Evolutionary conservation across 805 yeast genomes (phyloP).

Genomic region (Helenozyma baotianmanensis): DNA sequence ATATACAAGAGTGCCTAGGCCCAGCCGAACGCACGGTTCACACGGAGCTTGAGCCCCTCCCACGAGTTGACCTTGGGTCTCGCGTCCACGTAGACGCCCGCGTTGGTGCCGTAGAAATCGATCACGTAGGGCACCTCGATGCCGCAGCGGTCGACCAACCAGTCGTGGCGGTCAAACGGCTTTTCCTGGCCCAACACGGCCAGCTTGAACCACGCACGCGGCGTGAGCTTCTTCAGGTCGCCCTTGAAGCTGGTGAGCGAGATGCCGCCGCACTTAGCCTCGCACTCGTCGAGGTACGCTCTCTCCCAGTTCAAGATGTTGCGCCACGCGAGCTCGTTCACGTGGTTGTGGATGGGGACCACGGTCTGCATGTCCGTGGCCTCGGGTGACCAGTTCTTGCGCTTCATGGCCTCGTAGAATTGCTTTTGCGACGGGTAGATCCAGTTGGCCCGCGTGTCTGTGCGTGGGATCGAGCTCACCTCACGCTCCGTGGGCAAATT

Average conservation of each 20-base stretch:
- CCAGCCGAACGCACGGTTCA: conserved; percentile 55
- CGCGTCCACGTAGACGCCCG: conserved; percentile 77
- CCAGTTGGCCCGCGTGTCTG: conserved; percentile 67
- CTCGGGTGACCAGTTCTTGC: conserved; percentile 84
- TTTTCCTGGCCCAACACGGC: conserved; percentile 62
- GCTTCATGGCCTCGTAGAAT: conserved; percentile 88
- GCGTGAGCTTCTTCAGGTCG: conserved; percentile 79
- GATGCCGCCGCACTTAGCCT: conserved; percentile 69
- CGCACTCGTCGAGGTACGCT: conserved; percentile 45
- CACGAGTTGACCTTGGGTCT: conserved; percentile 81
- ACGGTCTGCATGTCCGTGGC: conserved; percentile 82
- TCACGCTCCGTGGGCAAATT: conserved; percentile 68
- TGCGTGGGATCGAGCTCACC: conserved; percentile 77
- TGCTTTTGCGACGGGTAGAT: conserved; percentile 93
- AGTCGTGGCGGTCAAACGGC: conserved; percentile 96
- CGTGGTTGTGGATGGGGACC: conserved; percentile 91
- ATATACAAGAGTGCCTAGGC: conserved; percentile 1
- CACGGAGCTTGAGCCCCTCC: conserved; percentile 76
- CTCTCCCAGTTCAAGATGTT: conserved; percentile 82
- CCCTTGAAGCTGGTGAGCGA: conserved; percentile 84
- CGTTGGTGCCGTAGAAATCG: conserved; percentile 65
- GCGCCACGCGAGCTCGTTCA: conserved; percentile 89
- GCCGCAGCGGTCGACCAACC: conserved; percentile 88
- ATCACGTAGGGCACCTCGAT: conserved; percentile 81
- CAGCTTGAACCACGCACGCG: conserved; percentile 70